These are phyloP conservation scores for Pseudocercospora vitis DNA, from an alignment of 2,329 filamentous ascomycete species.

Conservation along the genomic window DNA sequence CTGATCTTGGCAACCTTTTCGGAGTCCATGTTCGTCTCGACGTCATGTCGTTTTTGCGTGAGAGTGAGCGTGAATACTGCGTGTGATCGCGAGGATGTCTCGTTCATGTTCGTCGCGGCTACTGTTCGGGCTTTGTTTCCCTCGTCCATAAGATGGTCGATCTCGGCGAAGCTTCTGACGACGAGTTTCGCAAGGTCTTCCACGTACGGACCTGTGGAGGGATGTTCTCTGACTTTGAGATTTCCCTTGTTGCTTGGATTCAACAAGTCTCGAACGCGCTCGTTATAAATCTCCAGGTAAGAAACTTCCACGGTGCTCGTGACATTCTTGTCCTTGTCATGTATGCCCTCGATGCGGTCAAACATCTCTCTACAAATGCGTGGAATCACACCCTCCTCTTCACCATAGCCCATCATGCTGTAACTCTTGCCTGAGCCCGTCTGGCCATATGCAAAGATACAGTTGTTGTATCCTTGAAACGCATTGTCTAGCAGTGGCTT, in stretches of 20 bases:
- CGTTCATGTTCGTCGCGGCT: slow-evolving; percentile 99
- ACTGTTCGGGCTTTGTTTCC: slow-evolving; percentile 98
- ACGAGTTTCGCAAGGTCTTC: slow-evolving; percentile 95
- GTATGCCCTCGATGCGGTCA: slow-evolving; percentile 70
- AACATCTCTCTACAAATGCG: slow-evolving; percentile 99
- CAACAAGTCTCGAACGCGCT: slow-evolving; percentile 89
- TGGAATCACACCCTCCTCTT: slow-evolving; percentile 92
- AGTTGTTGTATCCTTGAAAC: slow-evolving; percentile 98
- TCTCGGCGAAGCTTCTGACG: slow-evolving; percentile 89
- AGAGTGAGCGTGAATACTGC: slow-evolving; percentile 96
- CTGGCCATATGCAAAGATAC: slow-evolving; percentile 98
- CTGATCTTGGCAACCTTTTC: slow-evolving; percentile 98
- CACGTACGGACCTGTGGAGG: slow-evolving; percentile 94
- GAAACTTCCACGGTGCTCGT: slow-evolving; percentile 95
- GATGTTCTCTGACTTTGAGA: slow-evolving; percentile 94
- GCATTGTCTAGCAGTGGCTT: slow-evolving; percentile 93
- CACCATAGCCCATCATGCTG: slow-evolving; percentile 99
- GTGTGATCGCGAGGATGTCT: slow-evolving; percentile 96
- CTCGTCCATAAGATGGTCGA: slow-evolving; percentile 98
- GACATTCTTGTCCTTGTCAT: slow-evolving; percentile 66
- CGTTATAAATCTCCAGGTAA: slow-evolving; percentile 99
- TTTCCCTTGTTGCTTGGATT: slow-evolving; percentile 96
- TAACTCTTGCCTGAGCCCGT: slow-evolving; percentile 98
- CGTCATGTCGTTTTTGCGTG: slow-evolving; percentile 87
- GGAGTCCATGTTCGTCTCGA: slow-evolving; percentile 92